Evolutionary conservation across 305 asterid genomes (phyloP), one percentile per base, ranked within the genome.

Genomic region (Fraxinus xanthoxyloides): DNA sequence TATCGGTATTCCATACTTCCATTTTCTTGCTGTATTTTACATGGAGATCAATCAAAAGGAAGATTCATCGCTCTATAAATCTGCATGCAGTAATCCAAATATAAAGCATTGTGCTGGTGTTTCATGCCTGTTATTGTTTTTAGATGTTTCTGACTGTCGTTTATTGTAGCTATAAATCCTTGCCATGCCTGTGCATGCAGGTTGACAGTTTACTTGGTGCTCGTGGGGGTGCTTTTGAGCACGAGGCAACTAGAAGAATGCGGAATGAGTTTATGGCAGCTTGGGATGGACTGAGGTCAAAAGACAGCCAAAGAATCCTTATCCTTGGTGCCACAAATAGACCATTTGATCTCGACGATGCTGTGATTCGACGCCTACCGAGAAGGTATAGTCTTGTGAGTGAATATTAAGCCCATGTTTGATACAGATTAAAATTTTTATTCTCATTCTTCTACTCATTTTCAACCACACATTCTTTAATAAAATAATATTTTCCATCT

Each of bases 191-290:
- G 82, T 72, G 85, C 40, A 69, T 83, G 82, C 88, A 96, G 99
- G 98, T 96, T 72, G 99, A 96, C 88, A 96, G 99, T 87, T 91
- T 96, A 91, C 97, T 96, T 54, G 99, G 99, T 87, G 98, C 99
- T 82, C 98, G 98, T 81, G 99, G 99, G 13, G 98, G 99, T 84
- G 86, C 95, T 77, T 90, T 83, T 73, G 99, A 94, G 92, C 99
- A 96, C 8, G 99, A 96, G 91, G 98, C 99, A 23, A 96, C 98
- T 59, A 92, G 99, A 91, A 90, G 99, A 88, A 94, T 96, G 99
- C 88, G 98, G 40, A 96, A 96, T 83, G 98, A 96, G 88, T 96
- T 96, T 82, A 96, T 96, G 99, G 95, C 99, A 48, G 98, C 99
- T 67, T 96, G 99, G 99, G 99, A 96, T 89, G 99, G 99, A 76